Percentiles rank a stretch among this genome's conserved stretches.
These are phyloP conservation scores for Wickerhamomyces subpelliculosus DNA, from an alignment of 805 yeast genomes.

Conservation along the genomic window DNA sequence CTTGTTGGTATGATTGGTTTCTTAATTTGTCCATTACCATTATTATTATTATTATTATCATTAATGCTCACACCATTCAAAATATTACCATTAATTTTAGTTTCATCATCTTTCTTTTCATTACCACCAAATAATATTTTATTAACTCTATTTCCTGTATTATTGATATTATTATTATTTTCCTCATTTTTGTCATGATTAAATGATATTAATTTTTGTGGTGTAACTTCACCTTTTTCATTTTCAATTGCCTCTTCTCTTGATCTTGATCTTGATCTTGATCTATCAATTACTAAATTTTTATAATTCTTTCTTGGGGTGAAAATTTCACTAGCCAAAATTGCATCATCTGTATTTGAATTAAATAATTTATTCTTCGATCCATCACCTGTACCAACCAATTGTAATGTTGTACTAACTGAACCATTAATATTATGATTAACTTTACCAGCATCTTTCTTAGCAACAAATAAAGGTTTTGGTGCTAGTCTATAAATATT, in stretches of 20 bases:
- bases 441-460: slow-evolving; percentile 3
- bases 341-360: slow-evolving; percentile 55
- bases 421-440: not conserved
- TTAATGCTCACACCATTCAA: not conserved
- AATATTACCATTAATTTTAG: not conserved
- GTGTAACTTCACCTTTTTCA: not conserved
- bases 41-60: not conserved
- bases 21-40: slow-evolving; percentile 4
- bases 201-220: slow-evolving; percentile 8
- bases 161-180: no score
- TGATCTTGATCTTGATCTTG: slow-evolving; percentile 1
- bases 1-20: slow-evolving; percentile 1
- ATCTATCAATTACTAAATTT: slow-evolving; percentile 45
- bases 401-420: slow-evolving; percentile 1
- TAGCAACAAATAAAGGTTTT: slow-evolving; percentile 41
- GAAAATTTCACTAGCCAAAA: slow-evolving; percentile 64
- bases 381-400: slow-evolving; percentile 1
- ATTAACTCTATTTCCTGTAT: no score
- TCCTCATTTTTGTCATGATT: no score
- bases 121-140: slow-evolving; percentile 1
- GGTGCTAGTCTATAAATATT: slow-evolving; percentile 63
- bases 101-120: not conserved
- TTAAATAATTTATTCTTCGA: slow-evolving; percentile 27
- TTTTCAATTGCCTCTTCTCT: not conserved
- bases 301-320: slow-evolving; percentile 53